Evolutionary conservation across 441 rosid genomes (phyloP), one percentile per base, ranked within the genome.

Genomic region (Jatropha podagrica): DNA sequence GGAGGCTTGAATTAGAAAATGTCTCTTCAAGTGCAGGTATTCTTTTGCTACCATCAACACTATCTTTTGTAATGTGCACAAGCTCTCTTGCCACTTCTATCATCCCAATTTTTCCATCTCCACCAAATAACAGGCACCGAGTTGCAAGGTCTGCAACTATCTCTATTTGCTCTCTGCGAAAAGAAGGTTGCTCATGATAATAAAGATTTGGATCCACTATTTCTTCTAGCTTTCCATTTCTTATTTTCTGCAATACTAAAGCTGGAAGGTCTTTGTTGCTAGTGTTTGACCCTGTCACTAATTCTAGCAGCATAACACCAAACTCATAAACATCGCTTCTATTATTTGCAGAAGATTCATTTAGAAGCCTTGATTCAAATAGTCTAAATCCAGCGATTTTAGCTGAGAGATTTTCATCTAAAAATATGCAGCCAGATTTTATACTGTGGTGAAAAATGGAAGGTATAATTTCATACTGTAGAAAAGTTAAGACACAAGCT

Each of bases 1-100:
- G 92, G 58, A 94, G 86, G 78, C 95, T 92, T 55, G 94, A 94
- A 84, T 91, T 94, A 4, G 92, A 92, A 68, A 94, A 90, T n/a
- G 95, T 94, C 78, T 94, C 97, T 69, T 94, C 92, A 44, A 90
- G 81, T 9, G 85, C 87, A 64, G 86, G 88, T 70, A 88, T 88
- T 69, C 87, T 88, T 75, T 80, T 87, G 65, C 85, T 81, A 17
- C 80, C 83, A 65, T 85, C 87, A 54, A 82, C 75, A 79, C 83
- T 84, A 42, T 86, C 85, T 82, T 86, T 85, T 51, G 87, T 72
- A 51, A 88, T 70, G 69, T 80, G 92, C 13, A 86, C 78, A 27
- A 94, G 81, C 85, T 92, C 97, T 81, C 83, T 86, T n/a, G 95
- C 90, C 17, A 89, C 91, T 77, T 91, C 92, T 37, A 75, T 77